Evolutionary conservation across 2,329 filamentous ascomycete species (phyloP), one percentile per base, ranked within the genome.

Genomic region (Exserohilum turcica): DNA sequence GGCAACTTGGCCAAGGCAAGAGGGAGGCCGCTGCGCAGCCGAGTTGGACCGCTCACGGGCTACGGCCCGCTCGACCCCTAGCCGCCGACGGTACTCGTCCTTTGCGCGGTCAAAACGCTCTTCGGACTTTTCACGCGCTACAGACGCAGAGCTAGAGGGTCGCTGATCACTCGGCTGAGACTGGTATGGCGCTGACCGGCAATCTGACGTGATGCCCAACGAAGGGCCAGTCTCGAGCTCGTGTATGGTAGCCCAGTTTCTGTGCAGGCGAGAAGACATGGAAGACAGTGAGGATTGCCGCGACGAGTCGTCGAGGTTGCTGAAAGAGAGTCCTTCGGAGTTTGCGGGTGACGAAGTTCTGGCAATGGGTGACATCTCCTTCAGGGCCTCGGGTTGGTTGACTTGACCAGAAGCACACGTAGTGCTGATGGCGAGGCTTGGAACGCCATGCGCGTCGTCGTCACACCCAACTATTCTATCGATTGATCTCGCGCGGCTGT

Each of bases 371-470:
- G 73, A 76, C 16, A 72, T 58, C 6, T 78, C 74, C 33, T 74
- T 74, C 72, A 80, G 60, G 68, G 79, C 54, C 63, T 81, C 60
- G 69, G 83, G 71, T 70, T 76, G 64, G 79, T 85, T 61, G 79
- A 80, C 70, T 69, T 85, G 52, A 13, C 88, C 89, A 3, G 86
- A 81, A 1, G 83, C 88, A 18, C 82, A 76, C 1, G 85, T 80
- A 3, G 81, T 84, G 68, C 82, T 89, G 21, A 91, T 64, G 3
- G 83, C 84, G 2, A 91, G 79, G 58, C 84, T 85, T 1, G 89
- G 80, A 35, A 82, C 81, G 2, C 82, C 83, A 54, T 88, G 86
- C 60, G 87, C 86, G 66, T 90, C 86, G 8, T 79, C 76, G 46
- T 78, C 84, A 18, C 79, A 77, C 46, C 88, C 86, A 2, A 76